phyloP scores from a whole-genome alignment of 2,329 filamentous ascomycete genomes.

The Colletotrichum gigasporum region DNA sequence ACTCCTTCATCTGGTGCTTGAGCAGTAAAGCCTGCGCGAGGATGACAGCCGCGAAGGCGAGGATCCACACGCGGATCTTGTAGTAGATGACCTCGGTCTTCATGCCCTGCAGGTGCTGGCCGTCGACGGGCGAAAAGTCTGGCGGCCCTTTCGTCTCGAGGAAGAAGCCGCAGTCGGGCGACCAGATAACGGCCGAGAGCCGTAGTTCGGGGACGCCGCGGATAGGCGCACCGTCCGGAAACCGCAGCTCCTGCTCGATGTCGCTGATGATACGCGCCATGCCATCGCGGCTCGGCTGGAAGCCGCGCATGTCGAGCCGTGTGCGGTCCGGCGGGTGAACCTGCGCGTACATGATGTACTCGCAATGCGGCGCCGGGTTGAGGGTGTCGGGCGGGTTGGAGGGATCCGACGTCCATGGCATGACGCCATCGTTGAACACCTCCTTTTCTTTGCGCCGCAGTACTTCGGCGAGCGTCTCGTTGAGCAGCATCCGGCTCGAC shows the following conservation, averaged over 20 bases:
- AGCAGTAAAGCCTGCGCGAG: constrained; percentile 70
- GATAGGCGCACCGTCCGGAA: constrained; percentile 68
- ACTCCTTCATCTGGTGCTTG: constrained; percentile 72
- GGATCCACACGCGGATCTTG: constrained; percentile 67
- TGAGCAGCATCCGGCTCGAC: constrained; percentile 72
- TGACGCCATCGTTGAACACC: constrained; percentile 64
- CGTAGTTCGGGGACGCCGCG: constrained; percentile 64
- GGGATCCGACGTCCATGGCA: constrained; percentile 81
- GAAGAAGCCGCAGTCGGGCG: constrained; percentile 74
- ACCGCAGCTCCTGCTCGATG: constrained; percentile 71
- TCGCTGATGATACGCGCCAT: constrained; percentile 55
- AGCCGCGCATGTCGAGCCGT: constrained; percentile 43
- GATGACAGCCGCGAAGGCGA: constrained; percentile 64
- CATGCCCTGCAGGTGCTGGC: constrained; percentile 65
- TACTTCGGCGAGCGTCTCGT: constrained; percentile 74
- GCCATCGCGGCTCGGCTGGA: constrained; percentile 42
- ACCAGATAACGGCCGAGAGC: constrained; percentile 72
- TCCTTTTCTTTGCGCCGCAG: constrained; percentile 72
- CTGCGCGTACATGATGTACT: constrained; percentile 88
- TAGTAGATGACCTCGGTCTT: constrained; percentile 69
- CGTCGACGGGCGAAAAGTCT: constrained; percentile 58
- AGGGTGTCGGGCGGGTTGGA: constrained; percentile 68
- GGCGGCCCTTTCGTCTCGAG: constrained; percentile 73
- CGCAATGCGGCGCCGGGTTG: constrained; percentile 79
- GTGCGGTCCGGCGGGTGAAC: constrained; percentile 65